Percentiles rank a stretch among this genome's conserved stretches.
These are phyloP conservation scores for Alternaria tenuissima DNA, from an alignment of 2,329 filamentous ascomycete genomes.

Conservation along the genomic window DNA sequence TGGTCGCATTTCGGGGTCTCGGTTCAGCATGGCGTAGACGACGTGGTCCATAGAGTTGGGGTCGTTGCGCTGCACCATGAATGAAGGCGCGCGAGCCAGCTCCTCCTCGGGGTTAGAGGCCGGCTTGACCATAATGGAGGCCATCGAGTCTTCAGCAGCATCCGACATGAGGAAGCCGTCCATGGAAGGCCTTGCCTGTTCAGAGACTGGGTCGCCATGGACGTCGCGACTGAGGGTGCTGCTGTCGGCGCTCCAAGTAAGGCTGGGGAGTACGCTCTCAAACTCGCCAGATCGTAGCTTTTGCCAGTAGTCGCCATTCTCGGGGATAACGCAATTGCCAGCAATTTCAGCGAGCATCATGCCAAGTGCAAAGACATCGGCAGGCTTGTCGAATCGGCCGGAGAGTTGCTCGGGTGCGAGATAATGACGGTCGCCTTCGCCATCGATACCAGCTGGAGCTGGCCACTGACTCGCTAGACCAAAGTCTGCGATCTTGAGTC, in stretches of 20 bases:
- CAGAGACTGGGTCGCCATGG: slow-evolving; percentile 54
- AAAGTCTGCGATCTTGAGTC: slow-evolving; percentile 86
- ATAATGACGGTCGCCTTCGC: slow-evolving; percentile 95
- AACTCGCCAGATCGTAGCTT: slow-evolving; percentile 89
- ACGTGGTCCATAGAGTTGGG: slow-evolving; percentile 81
- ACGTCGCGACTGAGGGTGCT: slow-evolving; percentile 74
- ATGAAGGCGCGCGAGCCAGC: slow-evolving; percentile 75
- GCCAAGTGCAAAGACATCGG: slow-evolving; percentile 92
- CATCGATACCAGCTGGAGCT: slow-evolving; percentile 77
- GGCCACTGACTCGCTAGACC: slow-evolving; percentile 83
- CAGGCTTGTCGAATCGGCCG: slow-evolving; percentile 86
- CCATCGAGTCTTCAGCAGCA: slow-evolving; percentile 49
- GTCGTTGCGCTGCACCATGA: slow-evolving; percentile 83
- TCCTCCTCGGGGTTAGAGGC: slow-evolving; percentile 55
- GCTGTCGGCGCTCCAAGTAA: slow-evolving; percentile 80
- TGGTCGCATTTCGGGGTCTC: slow-evolving; percentile 76
- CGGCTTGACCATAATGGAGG: slow-evolving; percentile 46
- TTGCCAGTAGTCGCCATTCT: slow-evolving; percentile 92
- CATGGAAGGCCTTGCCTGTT: slow-evolving; percentile 27
- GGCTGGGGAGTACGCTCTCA: slow-evolving; percentile 78
- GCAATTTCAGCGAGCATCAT: slow-evolving; percentile 95
- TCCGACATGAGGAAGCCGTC: slow-evolving; percentile 45
- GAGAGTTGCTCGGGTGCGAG: slow-evolving; percentile 92
- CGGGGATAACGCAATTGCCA: slow-evolving; percentile 90
- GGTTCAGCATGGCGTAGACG: slow-evolving; percentile 86